Evolutionary conservation across 257 asterid species (phyloP).

Genomic region (Linaria vulgaris): DNA sequence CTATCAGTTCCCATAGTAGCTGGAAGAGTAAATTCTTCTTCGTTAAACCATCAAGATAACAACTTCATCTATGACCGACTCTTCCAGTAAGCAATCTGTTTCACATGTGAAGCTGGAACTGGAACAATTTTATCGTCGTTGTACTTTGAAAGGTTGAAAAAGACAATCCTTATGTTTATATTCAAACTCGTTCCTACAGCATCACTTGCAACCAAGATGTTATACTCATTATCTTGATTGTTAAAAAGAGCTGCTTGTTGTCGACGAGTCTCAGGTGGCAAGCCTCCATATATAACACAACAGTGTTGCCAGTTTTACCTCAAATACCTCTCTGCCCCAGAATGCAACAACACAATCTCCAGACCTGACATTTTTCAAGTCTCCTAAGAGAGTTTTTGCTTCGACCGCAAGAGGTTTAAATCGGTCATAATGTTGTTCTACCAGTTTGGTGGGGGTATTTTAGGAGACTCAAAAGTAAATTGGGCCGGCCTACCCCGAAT

Average conservation of each 20-base stretch:
- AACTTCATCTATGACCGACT: constrained; percentile 96
- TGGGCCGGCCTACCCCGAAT: too few relatives aligned
- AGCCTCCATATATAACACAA: constrained; percentile 88
- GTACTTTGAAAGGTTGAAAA: constrained; percentile 66
- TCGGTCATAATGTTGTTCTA: constrained; percentile 67
- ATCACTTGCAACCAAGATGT: constrained; percentile 90
- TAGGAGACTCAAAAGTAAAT: too few relatives aligned
- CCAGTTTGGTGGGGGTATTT: too few relatives aligned
- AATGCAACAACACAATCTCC: constrained; percentile 98
- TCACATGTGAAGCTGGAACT: constrained; percentile 87
- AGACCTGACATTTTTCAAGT: constrained; percentile 67
- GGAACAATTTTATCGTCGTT: constrained; percentile 83
- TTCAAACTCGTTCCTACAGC: constrained; percentile 99
- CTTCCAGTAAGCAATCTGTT: constrained; percentile 96
- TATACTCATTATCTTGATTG: constrained; percentile 60
- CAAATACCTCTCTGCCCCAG: constrained; percentile 89
- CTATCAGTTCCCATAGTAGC: too few relatives aligned
- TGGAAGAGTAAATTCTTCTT: too few relatives aligned
- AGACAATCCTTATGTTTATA: constrained; percentile 75
- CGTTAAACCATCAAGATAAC: constrained; percentile 84
- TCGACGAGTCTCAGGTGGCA: constrained; percentile 95
- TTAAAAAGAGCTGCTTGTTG: constrained; percentile 88
- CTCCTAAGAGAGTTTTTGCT: constrained; percentile 86
- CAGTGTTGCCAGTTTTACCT: constrained; percentile 85
- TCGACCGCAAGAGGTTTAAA: constrained; percentile 92